Evolutionary conservation across 1,139 yeast species (phyloP), one percentile per base, ranked within the genome.

Genomic region (Scheffersomyces lignicola): DNA sequence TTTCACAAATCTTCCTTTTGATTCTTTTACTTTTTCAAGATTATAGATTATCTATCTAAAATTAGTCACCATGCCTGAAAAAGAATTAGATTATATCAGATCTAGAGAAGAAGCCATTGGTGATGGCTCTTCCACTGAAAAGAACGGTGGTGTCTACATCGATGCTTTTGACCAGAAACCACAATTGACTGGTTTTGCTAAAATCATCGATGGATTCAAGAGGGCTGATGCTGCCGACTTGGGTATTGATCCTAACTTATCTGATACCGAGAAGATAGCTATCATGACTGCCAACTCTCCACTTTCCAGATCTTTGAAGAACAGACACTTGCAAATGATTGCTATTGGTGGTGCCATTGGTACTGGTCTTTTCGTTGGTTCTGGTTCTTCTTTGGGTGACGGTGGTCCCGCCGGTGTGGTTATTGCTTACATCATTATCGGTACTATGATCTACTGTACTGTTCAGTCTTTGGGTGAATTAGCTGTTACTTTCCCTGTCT

Each of bases 321-420:
- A 62, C 30, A 70, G 86, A 62, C 79, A 85, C 67, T 64, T 86
- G 48, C 84, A 83, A 53, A 83, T 86, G 87, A 81, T 87, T 56
- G 94, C 95, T 32, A 80, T 87, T 49, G 95, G 95, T 53, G 95
- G 95, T 44, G 74, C 88, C 35, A 84, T 87, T 44, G 95, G 96
- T 60, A 84, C 94, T 6, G 90, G 89, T 31, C 66, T 80, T 31
- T 79, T 82, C 45, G 78, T 83, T 40, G 88, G 89, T 38, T 66
- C 80, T 27, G 89, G 89, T 32, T 59, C 69, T 31, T 73, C 80
- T 14, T 56, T 69, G 43, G 43, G 50, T 29, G 58, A 65, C 33
- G 95, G 90, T 38, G 96, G 96, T 2, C 89, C 96, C 2, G 88
- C 78, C 0, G 83, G 85, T 31, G 62, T 88, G 30, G 63, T 88